phyloP scores from a whole-genome alignment of 805 yeast genomes.

The Metahyphopichia silvanorum region DNA sequence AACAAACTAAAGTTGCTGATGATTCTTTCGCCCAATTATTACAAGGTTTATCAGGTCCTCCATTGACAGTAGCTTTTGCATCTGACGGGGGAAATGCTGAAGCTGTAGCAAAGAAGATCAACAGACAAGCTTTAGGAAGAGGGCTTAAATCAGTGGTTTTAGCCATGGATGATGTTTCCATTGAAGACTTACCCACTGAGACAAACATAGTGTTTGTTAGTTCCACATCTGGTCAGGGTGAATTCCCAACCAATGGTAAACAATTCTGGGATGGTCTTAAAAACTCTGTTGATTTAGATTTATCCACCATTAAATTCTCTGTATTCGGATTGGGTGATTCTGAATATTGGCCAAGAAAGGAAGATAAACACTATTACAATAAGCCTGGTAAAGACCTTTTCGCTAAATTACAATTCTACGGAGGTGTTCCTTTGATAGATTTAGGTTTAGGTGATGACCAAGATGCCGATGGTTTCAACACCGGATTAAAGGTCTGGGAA shows the following conservation, averaged over 20 bases:
- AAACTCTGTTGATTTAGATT: slow-evolving; percentile 58
- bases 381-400: slow-evolving; percentile 79
- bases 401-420: slow-evolving; percentile 62
- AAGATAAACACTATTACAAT: slow-evolving; percentile 90
- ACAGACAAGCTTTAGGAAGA: slow-evolving; percentile 74
- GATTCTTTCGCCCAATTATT: slow-evolving; percentile 73
- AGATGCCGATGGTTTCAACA: slow-evolving; percentile 91
- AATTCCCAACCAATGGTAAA: slow-evolving; percentile 80
- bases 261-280: slow-evolving; percentile 72
- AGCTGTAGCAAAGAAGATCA: slow-evolving; percentile 72
- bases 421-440: slow-evolving; percentile 70
- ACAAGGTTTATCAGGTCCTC: slow-evolving; percentile 91
- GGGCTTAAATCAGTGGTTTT: slow-evolving; percentile 66
- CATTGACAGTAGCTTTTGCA: slow-evolving; percentile 79
- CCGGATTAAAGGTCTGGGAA: slow-evolving; percentile 91
- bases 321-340: slow-evolving; percentile 81
- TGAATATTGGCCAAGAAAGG: slow-evolving; percentile 95
- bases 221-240: slow-evolving; percentile 86
- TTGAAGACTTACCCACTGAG: slow-evolving; percentile 72
- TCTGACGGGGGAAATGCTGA: slow-evolving; percentile 93
- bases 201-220: slow-evolving; percentile 65
- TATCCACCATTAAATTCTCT: slow-evolving; percentile 53
- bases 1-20: slow-evolving; percentile 66
- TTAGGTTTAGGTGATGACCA: slow-evolving; percentile 95
- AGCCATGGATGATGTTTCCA: slow-evolving; percentile 68